phyloP scores from a whole-genome alignment of 495 filamentous ascomycete species.

The Chaetomidium leptoderma region DNA sequence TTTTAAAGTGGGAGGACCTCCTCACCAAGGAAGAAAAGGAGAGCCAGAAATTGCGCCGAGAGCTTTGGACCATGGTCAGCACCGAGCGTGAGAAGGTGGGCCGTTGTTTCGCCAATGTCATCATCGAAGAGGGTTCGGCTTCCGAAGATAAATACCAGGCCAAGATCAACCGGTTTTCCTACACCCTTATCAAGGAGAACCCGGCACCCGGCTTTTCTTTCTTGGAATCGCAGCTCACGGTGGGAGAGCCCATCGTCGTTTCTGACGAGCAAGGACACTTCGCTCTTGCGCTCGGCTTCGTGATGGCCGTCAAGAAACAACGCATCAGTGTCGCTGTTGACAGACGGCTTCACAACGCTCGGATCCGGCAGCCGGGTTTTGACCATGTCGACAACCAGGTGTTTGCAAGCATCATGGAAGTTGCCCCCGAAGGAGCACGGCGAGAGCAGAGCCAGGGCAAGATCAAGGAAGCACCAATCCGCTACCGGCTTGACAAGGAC shows the following conservation, averaged over 20 bases:
- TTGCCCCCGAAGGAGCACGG: constrained; percentile 51
- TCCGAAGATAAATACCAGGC: constrained; percentile 59
- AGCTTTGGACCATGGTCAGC: constrained; percentile 94
- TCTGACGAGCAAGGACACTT: constrained; percentile 95
- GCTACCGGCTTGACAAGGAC: constrained; percentile 91
- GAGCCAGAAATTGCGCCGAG: constrained; percentile 72
- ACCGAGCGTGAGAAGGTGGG: constrained; percentile 82
- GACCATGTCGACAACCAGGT: constrained; percentile 70
- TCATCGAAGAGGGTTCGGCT: constrained; percentile 73
- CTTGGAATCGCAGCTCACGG: constrained; percentile 79
- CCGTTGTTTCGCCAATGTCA: constrained; percentile 57
- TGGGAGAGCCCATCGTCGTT: constrained; percentile 91
- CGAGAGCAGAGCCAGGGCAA: constrained; percentile 47
- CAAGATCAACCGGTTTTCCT: constrained; percentile 87
- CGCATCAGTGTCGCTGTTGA: constrained; percentile 85
- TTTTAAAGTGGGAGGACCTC: constrained; percentile 88
- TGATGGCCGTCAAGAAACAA: constrained; percentile 65
- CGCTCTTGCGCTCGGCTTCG: constrained; percentile 86
- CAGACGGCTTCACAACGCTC: constrained; percentile 77
- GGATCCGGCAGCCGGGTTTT: constrained; percentile 70
- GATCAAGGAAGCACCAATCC: constrained; percentile 50
- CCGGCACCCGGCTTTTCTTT: constrained; percentile 64
- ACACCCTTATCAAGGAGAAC: constrained; percentile 71
- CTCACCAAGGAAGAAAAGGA: constrained; percentile 92
- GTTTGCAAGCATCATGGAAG: constrained; percentile 89